Evolutionary conservation across 1,284 basidiomycete genomes (phyloP).

Genomic region (Austroboletus niveus): DNA sequence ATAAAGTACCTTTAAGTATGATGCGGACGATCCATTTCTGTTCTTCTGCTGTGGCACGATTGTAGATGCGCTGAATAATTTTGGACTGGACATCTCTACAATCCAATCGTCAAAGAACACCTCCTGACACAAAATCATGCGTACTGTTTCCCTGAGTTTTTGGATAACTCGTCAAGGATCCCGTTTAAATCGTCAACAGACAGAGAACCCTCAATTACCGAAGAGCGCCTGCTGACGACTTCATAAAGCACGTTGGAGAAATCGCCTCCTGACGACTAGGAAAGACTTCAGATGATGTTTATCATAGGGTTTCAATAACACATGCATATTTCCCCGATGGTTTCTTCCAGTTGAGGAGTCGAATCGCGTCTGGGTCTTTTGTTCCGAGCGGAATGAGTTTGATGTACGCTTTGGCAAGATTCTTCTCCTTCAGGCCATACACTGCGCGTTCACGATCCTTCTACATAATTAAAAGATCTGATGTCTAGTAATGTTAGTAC

Average conservation of each 20-base stretch:
- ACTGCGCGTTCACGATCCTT: constrained; percentile 88
- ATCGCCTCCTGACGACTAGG: constrained; percentile 65
- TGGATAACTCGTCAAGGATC: constrained; percentile 72
- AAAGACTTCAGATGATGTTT: background rate
- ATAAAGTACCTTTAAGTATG: constrained; percentile 77
- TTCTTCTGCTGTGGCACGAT: constrained; percentile 75
- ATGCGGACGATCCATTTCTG: constrained; percentile 92
- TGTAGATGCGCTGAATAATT: constrained; percentile 75
- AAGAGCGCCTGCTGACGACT: constrained; percentile 81
- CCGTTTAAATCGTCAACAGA: constrained; percentile 80
- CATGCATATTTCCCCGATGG: constrained; percentile 68
- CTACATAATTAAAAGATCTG: constrained; percentile 39
- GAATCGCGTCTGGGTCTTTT: constrained; percentile 75
- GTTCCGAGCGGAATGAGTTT: constrained; percentile 79
- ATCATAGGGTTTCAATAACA: constrained; percentile 1
- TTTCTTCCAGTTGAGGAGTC: constrained; percentile 87
- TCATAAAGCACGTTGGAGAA: constrained; percentile 85
- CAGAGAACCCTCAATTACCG: constrained; percentile 73
- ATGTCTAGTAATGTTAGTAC: background rate
- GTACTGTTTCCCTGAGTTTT: constrained; percentile 67
- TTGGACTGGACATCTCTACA: constrained; percentile 72
- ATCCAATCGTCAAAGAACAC: background rate
- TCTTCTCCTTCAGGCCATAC: constrained; percentile 91
- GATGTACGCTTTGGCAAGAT: constrained; percentile 87
- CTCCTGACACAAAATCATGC: constrained; percentile 6